phyloP scores from a whole-genome alignment of 2,329 filamentous ascomycete genomes.

The Botrytis hyacinthi region DNA sequence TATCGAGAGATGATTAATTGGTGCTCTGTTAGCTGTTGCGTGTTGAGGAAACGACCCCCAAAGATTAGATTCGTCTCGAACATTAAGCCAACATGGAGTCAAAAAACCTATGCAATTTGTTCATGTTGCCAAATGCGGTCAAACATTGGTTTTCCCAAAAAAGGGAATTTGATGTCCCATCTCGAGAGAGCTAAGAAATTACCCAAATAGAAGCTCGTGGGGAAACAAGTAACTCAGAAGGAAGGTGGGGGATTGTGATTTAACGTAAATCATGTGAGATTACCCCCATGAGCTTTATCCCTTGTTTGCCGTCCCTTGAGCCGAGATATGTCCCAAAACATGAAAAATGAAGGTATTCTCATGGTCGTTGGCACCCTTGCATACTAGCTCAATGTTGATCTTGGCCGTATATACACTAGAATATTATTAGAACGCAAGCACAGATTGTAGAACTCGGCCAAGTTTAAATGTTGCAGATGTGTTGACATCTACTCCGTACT shows the following conservation, averaged over 20 bases:
- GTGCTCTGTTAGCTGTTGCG: background rate
- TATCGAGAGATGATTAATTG: background rate
- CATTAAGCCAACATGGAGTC: background rate
- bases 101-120: background rate
- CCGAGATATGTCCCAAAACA: constrained; percentile 1
- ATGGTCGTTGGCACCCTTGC: background rate
- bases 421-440: background rate
- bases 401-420: background rate
- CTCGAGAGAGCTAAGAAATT: constrained; percentile 7
- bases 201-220: background rate
- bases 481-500: background rate
- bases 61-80: background rate
- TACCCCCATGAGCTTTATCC: background rate
- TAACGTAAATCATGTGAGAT: background rate
- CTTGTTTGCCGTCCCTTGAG: constrained; percentile 6
- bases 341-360: constrained; percentile 12
- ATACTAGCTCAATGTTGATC: background rate
- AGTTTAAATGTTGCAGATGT: background rate
- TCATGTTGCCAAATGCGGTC: background rate
- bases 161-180: constrained; percentile 4
- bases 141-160: background rate
- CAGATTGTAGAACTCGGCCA: background rate
- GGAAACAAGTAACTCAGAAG: background rate
- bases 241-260: background rate
- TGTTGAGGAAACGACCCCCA: background rate